These are phyloP conservation scores for Colletotrichum orchidophilum DNA, from an alignment of 2,329 filamentous ascomycete genomes.

Conservation along the genomic window DNA sequence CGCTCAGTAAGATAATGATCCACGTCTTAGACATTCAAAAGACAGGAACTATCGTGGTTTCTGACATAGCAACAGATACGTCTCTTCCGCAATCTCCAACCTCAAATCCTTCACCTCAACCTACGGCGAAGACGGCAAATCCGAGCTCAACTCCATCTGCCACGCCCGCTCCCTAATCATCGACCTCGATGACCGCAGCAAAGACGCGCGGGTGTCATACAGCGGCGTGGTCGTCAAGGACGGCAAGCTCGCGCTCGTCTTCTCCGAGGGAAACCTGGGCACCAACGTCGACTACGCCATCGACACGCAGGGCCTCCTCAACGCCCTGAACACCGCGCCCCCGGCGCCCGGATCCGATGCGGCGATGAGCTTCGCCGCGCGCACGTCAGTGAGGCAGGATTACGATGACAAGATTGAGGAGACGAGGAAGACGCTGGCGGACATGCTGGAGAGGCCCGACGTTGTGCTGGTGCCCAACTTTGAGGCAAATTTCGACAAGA, in stretches of 20 bases:
- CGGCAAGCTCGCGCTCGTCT: slow-evolving; percentile 56
- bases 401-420: slow-evolving; percentile 55
- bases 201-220: slow-evolving; percentile 51
- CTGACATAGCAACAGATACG: slow-evolving; percentile 48
- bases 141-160: slow-evolving; percentile 59
- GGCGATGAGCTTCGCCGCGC: slow-evolving; percentile 53
- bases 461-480: slow-evolving; percentile 59
- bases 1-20: slow-evolving; percentile 45
- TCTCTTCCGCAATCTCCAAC: slow-evolving; percentile 51
- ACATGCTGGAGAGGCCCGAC: slow-evolving; percentile 47
- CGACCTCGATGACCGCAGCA: slow-evolving; percentile 52
- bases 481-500: slow-evolving; percentile 51
- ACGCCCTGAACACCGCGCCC: slow-evolving; percentile 57
- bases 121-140: slow-evolving; percentile 49
- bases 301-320: slow-evolving; percentile 47
- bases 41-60: neutral
- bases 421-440: slow-evolving; percentile 48
- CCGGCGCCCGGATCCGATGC: slow-evolving; percentile 38
- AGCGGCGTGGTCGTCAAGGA: slow-evolving; percentile 54
- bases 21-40: neutral
- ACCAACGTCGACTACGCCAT: slow-evolving; percentile 54
- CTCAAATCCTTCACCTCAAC: slow-evolving; percentile 49
- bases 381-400: slow-evolving; percentile 51
- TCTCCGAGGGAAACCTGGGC: slow-evolving; percentile 52
- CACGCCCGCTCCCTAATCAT: slow-evolving; percentile 55